Conservation (phyloP, 75 land plant species). For the Isoetes taiwanensis region DNA sequence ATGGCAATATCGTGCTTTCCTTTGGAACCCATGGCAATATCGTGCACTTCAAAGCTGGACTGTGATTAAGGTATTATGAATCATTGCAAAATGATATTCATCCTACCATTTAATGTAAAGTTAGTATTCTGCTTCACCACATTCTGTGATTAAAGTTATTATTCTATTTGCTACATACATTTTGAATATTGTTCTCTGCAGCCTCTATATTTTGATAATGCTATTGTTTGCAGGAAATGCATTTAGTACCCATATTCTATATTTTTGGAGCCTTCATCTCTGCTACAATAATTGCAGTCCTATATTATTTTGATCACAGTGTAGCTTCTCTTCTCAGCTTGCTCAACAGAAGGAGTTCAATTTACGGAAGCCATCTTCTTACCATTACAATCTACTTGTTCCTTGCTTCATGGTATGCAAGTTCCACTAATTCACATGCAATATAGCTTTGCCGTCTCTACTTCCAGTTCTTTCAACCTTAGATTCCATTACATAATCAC, state of each 20-base stretch:
- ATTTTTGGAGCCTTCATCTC: not conserved
- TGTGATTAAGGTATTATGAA: slow-evolving; percentile 4
- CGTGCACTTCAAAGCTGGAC: not conserved
- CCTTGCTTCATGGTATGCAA: not conserved
- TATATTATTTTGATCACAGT: slow-evolving; percentile 4
- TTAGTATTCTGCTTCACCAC: no score
- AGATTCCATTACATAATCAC: no score
- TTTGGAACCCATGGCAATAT: not conserved
- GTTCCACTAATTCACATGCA: no score
- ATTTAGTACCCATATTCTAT: not conserved
- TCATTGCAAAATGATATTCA: no score
- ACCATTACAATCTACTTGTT: not conserved
- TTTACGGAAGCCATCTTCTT: not conserved
- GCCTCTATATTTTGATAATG: no score
- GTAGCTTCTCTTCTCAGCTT: slow-evolving; percentile 4
- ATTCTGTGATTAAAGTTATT: no score
- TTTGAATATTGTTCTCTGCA: no score
- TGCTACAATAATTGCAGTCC: not conserved
- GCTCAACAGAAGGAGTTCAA: slow-evolving; percentile 7
- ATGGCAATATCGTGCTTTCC: not conserved
- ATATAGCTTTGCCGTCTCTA: no score
- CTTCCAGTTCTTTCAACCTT: no score
- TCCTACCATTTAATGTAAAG: no score
- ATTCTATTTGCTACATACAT: no score
- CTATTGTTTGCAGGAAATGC: slow-evolving; percentile 2